Evolutionary conservation across 2,329 filamentous ascomycete species (phyloP).

Genomic region (Dothideomycetes sp.): DNA sequence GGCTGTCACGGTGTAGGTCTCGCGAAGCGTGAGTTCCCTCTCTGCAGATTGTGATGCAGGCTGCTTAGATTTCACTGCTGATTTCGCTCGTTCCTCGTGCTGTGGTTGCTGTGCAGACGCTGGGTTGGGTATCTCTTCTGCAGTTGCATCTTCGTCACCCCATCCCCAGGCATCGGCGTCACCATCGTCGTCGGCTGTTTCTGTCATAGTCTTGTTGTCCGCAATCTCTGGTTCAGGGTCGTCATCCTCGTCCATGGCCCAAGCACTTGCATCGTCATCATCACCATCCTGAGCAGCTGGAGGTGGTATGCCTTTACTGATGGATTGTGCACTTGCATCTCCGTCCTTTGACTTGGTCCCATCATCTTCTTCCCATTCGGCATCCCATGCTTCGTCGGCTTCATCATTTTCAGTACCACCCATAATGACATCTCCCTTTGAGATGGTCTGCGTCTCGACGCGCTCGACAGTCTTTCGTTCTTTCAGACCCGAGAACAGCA

Average conservation of each 20-base stretch:
- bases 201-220: neutral
- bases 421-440: slow-evolving; percentile 58
- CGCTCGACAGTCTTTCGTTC: slow-evolving; percentile 65
- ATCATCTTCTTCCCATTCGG: slow-evolving; percentile 63
- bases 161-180: slow-evolving; percentile 71
- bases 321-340: slow-evolving; percentile 12
- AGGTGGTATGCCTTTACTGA: slow-evolving; percentile 17
- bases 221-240: slow-evolving; percentile 25
- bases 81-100: too few relatives aligned
- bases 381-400: slow-evolving; percentile 59
- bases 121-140: slow-evolving; percentile 2
- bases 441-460: slow-evolving; percentile 73
- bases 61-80: slow-evolving; percentile 15
- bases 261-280: slow-evolving; percentile 42
- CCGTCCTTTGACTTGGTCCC: slow-evolving; percentile 23
- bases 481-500: slow-evolving; percentile 59
- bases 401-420: slow-evolving; percentile 38
- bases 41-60: slow-evolving; percentile 18
- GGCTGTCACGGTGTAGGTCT: slow-evolving; percentile 81
- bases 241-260: slow-evolving; percentile 37
- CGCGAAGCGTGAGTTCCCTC: slow-evolving; percentile 57
- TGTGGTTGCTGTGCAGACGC: slow-evolving; percentile 18
- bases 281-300: slow-evolving; percentile 28
- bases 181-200: slow-evolving; percentile 23
- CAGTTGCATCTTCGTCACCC: slow-evolving; percentile 54